Evolutionary conservation across 805 yeast genomes (phyloP).

Genomic region (Diddensiella transvaalensis): DNA sequence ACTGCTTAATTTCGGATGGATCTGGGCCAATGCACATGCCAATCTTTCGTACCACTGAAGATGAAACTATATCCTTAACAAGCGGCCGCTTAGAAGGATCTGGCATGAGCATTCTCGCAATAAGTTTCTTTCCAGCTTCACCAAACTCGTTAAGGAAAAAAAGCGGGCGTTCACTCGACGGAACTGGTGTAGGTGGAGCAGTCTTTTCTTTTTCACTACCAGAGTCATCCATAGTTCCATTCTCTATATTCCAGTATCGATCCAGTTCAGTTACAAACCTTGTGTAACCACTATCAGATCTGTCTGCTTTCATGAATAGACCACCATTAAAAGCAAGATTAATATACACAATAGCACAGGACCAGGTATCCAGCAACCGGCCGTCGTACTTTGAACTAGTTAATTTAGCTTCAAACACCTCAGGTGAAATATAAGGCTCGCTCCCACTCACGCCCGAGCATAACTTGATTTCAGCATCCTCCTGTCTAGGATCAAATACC

Average conservation of each 20-base stretch:
- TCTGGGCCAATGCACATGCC: slow-evolving; percentile 23
- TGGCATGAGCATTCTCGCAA: slow-evolving; percentile 23
- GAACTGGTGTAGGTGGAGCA: background rate
- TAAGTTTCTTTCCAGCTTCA: slow-evolving; percentile 19
- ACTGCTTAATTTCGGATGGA: slow-evolving; percentile 6
- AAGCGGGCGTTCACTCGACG: slow-evolving; percentile 14
- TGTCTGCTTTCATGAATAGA: slow-evolving; percentile 30
- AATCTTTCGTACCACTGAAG: slow-evolving; percentile 15
- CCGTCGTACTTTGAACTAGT: slow-evolving; percentile 56
- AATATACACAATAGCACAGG: slow-evolving; percentile 89
- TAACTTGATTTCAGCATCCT: slow-evolving; percentile 50
- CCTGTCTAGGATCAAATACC: slow-evolving; percentile 44
- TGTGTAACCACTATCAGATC: slow-evolving; percentile 25
- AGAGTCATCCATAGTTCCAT: slow-evolving; percentile 1
- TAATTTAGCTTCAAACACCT: slow-evolving; percentile 52
- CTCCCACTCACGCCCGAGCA: slow-evolving; percentile 82
- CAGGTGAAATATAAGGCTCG: slow-evolving; percentile 89
- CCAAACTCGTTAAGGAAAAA: slow-evolving; percentile 24
- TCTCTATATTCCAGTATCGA: slow-evolving; percentile 16
- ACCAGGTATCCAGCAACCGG: slow-evolving; percentile 82
- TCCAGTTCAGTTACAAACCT: slow-evolving; percentile 16
- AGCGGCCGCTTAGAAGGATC: slow-evolving; percentile 20
- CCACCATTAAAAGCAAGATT: slow-evolving; percentile 55
- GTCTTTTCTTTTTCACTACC: background rate
- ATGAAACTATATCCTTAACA: slow-evolving; percentile 15